Conservation (phyloP, 345 rosid genomes). For the Citrus reticulata region DNA sequence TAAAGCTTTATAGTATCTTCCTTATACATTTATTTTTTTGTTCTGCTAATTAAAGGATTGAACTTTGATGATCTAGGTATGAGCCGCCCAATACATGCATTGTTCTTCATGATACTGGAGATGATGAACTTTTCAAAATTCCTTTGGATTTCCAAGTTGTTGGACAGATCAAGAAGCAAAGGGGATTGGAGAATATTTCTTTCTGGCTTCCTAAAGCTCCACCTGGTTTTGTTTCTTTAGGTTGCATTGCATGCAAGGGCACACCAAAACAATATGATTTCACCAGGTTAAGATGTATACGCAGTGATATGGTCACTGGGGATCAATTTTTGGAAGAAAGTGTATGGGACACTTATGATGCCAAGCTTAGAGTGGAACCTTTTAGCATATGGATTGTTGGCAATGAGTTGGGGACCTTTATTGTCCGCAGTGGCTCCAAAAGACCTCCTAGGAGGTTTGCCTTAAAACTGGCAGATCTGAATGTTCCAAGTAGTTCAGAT, state of each 20-base stretch:
- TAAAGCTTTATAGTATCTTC: background rate
- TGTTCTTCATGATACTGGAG: constrained; percentile 68
- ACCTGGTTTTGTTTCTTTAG: constrained; percentile 90
- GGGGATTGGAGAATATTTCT: constrained; percentile 73
- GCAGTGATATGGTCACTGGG: constrained; percentile 83
- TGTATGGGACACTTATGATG: constrained; percentile 80
- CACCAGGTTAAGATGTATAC: constrained; percentile 66
- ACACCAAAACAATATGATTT: constrained; percentile 62
- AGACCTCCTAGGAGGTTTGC: constrained; percentile 96
- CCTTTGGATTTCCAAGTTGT: constrained; percentile 67
- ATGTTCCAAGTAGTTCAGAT: constrained; percentile 58
- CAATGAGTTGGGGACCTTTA: constrained; percentile 74
- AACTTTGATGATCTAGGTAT: constrained; percentile 44
- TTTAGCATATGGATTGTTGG: constrained; percentile 88
- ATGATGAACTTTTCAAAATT: constrained; percentile 62
- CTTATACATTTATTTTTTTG: background rate
- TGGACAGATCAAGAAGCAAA: constrained; percentile 82
- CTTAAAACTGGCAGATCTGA: constrained; percentile 72
- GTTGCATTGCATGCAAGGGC: constrained; percentile 80
- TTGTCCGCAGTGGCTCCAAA: constrained; percentile 75
- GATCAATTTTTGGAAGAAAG: constrained; percentile 85
- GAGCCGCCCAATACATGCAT: constrained; percentile 82
- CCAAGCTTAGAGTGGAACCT: constrained; percentile 54
- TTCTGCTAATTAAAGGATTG: constrained; percentile 1
- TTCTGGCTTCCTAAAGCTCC: constrained; percentile 98